Percentiles rank a stretch among this genome's conserved stretches.
Evolutionary conservation across 1,139 yeast species (phyloP).

Genomic region (Scheffersomyces lignicola): DNA sequence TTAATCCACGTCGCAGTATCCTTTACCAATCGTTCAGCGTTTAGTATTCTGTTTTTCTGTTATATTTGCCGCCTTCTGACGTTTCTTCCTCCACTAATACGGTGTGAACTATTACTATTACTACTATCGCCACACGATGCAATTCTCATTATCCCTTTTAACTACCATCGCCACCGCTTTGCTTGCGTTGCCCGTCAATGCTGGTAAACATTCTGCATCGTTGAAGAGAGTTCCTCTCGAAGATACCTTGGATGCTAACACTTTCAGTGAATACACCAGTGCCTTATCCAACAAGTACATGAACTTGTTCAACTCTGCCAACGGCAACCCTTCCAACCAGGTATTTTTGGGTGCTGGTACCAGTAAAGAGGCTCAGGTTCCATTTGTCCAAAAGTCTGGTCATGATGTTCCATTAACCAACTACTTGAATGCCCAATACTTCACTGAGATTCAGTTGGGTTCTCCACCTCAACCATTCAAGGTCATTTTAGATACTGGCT

Average conservation of each 20-base stretch:
- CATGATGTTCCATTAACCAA: conserved; percentile 84
- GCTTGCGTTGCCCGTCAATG: conserved; percentile 49
- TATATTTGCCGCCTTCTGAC: too few species aligned
- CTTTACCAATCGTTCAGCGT: background rate
- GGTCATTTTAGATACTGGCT: conserved; percentile 91
- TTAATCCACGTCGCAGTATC: background rate
- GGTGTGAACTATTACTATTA: background rate
- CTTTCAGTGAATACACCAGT: conserved; percentile 62
- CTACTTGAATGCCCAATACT: conserved; percentile 93
- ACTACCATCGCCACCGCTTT: conserved; percentile 56
- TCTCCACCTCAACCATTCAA: conserved; percentile 92
- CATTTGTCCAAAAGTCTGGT: conserved; percentile 35
- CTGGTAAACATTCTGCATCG: conserved; percentile 61
- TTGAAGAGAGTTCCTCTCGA: conserved; percentile 64
- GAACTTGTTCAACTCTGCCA: conserved; percentile 47
- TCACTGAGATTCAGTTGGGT: conserved; percentile 84
- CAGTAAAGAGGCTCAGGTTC: conserved; percentile 36
- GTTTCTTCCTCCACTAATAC: conserved; percentile 3
- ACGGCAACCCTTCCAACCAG: conserved; percentile 19
- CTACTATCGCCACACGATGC: conserved; percentile 20
- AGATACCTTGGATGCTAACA: conserved; percentile 59
- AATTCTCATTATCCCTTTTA: conserved; percentile 28
- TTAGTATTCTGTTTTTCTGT: background rate
- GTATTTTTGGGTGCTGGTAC: conserved; percentile 24
- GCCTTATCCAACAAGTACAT: conserved; percentile 77